These are phyloP conservation scores for Yamadazyma phyllophila DNA, from an alignment of 805 yeast genomes.

Conservation along the genomic window DNA sequence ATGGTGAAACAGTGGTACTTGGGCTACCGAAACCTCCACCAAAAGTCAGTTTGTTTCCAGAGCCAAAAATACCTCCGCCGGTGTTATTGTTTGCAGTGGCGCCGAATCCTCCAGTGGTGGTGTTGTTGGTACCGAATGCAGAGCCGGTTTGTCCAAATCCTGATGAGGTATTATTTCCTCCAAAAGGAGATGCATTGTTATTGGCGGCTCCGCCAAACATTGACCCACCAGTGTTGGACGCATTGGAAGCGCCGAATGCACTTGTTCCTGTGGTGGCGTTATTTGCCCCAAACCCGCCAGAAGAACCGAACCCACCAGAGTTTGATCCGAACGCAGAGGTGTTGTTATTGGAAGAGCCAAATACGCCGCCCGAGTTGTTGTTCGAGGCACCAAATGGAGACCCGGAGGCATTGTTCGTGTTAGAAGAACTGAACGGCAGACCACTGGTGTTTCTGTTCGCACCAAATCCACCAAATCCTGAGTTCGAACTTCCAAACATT, in stretches of 20 bases:
- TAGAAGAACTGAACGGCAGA: conserved; percentile 37
- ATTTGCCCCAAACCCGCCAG: conserved; percentile 24
- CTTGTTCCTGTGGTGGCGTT: conserved; percentile 1
- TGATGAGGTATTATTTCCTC: conserved; percentile 8
- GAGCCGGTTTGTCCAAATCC: conserved; percentile 16
- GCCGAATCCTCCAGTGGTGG: conserved; percentile 11
- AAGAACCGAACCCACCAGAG: conserved; percentile 10
- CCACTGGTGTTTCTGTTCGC: conserved; percentile 20
- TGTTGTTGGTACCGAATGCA: conserved; percentile 23
- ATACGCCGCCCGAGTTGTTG: conserved; percentile 22
- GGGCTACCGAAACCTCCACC: conserved; percentile 17
- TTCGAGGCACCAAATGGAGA: conserved; percentile 34
- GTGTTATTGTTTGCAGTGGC: conserved; percentile 12
- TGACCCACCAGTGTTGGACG: conserved; percentile 6
- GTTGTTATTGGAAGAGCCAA: conserved; percentile 18
- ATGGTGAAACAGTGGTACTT: conserved; percentile 8
- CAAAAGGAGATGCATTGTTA: conserved; percentile 21
- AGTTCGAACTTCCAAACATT: conserved; percentile 48
- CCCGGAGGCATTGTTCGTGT: conserved; percentile 19
- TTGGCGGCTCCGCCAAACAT: conserved; percentile 19
- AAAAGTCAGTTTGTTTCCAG: conserved; percentile 16
- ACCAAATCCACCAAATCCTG: conserved; percentile 53
- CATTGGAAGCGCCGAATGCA: conserved; percentile 7
- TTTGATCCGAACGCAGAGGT: conserved; percentile 7
- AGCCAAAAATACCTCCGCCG: conserved; percentile 11